Base-by-base conservation (phyloP, 305 asterid species). In the Fraxinus paxiana region DNA sequence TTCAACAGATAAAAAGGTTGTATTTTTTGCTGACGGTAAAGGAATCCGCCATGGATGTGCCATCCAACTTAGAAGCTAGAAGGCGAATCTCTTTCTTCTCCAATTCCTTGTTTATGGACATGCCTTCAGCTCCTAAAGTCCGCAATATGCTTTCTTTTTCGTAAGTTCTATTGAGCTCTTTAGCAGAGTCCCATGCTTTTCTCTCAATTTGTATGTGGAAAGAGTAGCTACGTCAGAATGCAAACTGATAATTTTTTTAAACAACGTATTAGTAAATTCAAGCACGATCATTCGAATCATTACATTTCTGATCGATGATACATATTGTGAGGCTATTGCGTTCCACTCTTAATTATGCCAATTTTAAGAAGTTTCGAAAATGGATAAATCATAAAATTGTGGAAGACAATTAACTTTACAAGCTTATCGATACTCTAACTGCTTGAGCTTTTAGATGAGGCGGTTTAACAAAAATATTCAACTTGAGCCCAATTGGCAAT, bases 41-140 rank as follows among this genome's bases (percentile, higher is more conserved):
- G 87, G 99, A 96, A 89, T 96, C 99, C 56, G 99, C 98, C 10
- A 96, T 96, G 98, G 99, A 96, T 73, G 99, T 96, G 51, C 99
- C 99, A 35, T 91, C 98, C 34, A 96, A 96, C 88, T 88, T 96
- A 82, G 99, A 96, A 87, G 98, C 99, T 83, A 88, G 99, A 86
- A 93, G 99, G 85, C 97, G 99, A 79, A 96, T 96, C 69, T 93
- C 98, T 75, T 96, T 96, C 87, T 96, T 94, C 91, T 94, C 99
- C 38, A 96, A 96, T 88, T 96, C 99, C 80, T 85, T 96, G 92
- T 96, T 96, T 84, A 96, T 96, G 99, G 97, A 96, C 79, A 96
- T 96, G 99, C 98, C 99, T 78, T 67, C 92, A 17, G 98, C 99
- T 79, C 99, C 98, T 82, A 96, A 94, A 94, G 99, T 96, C 83